Base-by-base conservation (phyloP, 2,329 filamentous ascomycete genomes). In the Zasmidium cellare region DNA sequence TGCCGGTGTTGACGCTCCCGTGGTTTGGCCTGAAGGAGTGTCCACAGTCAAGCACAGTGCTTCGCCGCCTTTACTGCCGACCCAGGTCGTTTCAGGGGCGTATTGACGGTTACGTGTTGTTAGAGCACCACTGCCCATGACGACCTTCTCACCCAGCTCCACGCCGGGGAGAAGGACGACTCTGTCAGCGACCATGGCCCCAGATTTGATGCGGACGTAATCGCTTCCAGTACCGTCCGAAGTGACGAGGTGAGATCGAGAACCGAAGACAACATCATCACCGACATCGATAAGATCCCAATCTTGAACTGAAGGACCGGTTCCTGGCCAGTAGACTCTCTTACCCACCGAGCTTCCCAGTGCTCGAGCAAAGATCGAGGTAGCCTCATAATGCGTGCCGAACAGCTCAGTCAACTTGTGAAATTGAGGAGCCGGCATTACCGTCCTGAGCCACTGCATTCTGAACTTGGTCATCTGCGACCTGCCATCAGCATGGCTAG, bases 251-350 rank as follows among this genome's bases (percentile, higher is more conserved):
- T 82, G 77, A 2, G 82, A 79, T 2, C 82, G 77, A 12, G 82
- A 84, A 0, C 83, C 82, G 60, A 85, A 85, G 9, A 85, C 81
- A n/a, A 85, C 82, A 67, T 85, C 79, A 56, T 84, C 78, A 9
- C 83, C 83, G 59, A 85, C 74, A 22, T 84, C 77, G 11, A 85
- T 65, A 1, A 84, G 71, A 59, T 84, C 79, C 60, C 83, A 84
- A 61, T 84, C 80, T 16, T 79, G 76, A 35, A 84, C 78, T 1
- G 71, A 72, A 0, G 82, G 82, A 0, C 82, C 82, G 16, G 80
- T 83, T 9, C 82, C 82, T 2, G 82, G 82, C 82, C 82, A 84
- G 67, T 84, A 84, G 0, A 84, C 78, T 3, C 79, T 76, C 65
- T 76, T 75, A 22, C 82, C 82, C 44, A 83, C 75, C 64, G 77